Percentiles rank a stretch among this genome's conserved stretches.
phyloP scores from a whole-genome alignment of 306 rosid genomes.

The Castanospermum australe region DNA sequence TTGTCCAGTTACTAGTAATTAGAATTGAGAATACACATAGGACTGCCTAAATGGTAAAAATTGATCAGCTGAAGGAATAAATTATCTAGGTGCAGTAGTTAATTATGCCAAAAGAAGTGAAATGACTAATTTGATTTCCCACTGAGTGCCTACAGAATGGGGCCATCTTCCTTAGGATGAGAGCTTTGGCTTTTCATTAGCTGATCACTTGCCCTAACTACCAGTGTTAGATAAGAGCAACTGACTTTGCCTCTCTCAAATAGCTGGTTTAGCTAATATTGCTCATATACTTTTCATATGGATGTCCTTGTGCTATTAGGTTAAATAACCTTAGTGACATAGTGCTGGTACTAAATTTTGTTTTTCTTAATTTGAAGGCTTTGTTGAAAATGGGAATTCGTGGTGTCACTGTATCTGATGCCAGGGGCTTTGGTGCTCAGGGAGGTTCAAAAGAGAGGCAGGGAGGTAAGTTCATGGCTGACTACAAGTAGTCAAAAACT shows the following conservation, averaged over 20 bases:
- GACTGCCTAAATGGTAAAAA: not conserved
- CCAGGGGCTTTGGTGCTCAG: slow-evolving; percentile 91
- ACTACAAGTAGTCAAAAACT: not conserved
- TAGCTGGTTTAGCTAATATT: slow-evolving; percentile 2
- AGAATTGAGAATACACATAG: not conserved
- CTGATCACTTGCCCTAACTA: not conserved
- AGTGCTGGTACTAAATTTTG: slow-evolving; percentile 2
- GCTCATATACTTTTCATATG: not conserved
- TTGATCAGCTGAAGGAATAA: not conserved
- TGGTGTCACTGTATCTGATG: slow-evolving; percentile 90
- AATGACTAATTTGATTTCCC: not conserved
- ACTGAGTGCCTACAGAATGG: not conserved
- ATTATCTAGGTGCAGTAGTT: not conserved
- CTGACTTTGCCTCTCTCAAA: not conserved
- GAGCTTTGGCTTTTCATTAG: not conserved
- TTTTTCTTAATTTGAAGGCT: slow-evolving; percentile 51
- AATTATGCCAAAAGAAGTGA: not conserved
- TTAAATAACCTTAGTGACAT: not conserved
- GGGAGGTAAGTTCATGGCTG: slow-evolving; percentile 59
- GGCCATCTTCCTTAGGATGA: not conserved
- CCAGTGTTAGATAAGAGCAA: not conserved
- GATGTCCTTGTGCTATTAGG: not conserved
- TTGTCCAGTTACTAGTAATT: not conserved
- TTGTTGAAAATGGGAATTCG: slow-evolving; percentile 85
- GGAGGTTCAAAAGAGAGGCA: slow-evolving; percentile 96